Evolutionary conservation across 164 flowering plant species (phyloP).

Genomic region (Cinnamomum micranthum): DNA sequence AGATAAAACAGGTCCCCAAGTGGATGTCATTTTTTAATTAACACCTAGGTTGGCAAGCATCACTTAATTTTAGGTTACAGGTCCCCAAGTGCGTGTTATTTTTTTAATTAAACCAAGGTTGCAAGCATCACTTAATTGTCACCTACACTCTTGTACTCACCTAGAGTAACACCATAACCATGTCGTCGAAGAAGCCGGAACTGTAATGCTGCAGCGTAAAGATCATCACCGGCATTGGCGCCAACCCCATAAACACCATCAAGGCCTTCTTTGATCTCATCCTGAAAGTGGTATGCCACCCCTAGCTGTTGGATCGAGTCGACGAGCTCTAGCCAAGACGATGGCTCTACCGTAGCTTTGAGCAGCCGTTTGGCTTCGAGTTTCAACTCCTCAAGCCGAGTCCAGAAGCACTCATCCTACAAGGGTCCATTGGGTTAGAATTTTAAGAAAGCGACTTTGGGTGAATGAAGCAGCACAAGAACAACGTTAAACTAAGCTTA

Average conservation of each 20-base stretch:
- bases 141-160: conserved; percentile 2
- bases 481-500: no score
- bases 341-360: neutral
- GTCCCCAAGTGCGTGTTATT: no score
- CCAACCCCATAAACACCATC: neutral
- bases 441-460: no score
- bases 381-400: conserved; percentile 2
- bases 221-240: neutral
- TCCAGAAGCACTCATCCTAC: neutral
- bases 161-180: conserved; percentile 9
- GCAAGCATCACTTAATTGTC: neutral
- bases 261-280: conserved; percentile 25
- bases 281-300: conserved; percentile 25
- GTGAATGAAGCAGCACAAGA: no score
- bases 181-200: conserved; percentile 25
- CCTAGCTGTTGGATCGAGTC: conserved; percentile 31
- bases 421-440: neutral
- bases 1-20: no score
- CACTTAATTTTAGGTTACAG: no score
- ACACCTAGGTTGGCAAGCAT: no score
- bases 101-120: no score
- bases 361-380: neutral
- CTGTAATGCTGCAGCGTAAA: conserved; percentile 19
- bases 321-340: conserved; percentile 8
- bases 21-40: no score